Evolutionary conservation across 495 filamentous ascomycete species (phyloP), one percentile per base, ranked within the genome.

Genomic region (Niebla homalea): DNA sequence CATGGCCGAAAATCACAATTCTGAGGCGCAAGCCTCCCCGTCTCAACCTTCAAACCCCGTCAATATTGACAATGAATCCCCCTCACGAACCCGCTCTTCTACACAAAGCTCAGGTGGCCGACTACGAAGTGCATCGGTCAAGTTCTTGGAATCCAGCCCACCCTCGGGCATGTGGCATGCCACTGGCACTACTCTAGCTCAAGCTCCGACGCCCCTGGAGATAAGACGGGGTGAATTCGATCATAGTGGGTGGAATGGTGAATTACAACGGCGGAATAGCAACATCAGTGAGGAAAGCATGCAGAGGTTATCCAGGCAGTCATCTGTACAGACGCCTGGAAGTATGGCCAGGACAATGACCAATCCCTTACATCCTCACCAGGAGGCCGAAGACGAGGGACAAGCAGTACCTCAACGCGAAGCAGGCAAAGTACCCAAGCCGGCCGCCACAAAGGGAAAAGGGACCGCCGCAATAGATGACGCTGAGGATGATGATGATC

Each of bases 131-230:
- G 70, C 69, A 2, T 73, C 72, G 11, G 57, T 67, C 15, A 68
- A 63, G 19, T 69, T 78, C 39, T 54, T 67, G 22, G 65, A 73
- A 41, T 72, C 72, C 0, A 64, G 61, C 36, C 68, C 70, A 10
- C 76, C 72, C 7, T 62, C 66, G 19, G 73, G 74, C 22, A 71
- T 78, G 62, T 73, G 70, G 62, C 68, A 74, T 36, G 75, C 74
- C 8, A 75, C 73, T 1, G 70, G 69, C 15, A 58, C 50, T 12
- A 60, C 51, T 7, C 62, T 62, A 18, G 55, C 66, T 2, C 65
- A 67, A 55, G 68, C 70, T 38, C 70, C 70, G 8, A 63, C 67
- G 15, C 52, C 68, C 7, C 46, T 51, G 18, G 69, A 74, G 26
- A 71, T 74, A 29, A 57, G 70, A 26, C 57, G 56, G 42, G 67